phyloP scores from a whole-genome alignment of 1,284 basidiomycete species.

The Trametes versicolor region DNA sequence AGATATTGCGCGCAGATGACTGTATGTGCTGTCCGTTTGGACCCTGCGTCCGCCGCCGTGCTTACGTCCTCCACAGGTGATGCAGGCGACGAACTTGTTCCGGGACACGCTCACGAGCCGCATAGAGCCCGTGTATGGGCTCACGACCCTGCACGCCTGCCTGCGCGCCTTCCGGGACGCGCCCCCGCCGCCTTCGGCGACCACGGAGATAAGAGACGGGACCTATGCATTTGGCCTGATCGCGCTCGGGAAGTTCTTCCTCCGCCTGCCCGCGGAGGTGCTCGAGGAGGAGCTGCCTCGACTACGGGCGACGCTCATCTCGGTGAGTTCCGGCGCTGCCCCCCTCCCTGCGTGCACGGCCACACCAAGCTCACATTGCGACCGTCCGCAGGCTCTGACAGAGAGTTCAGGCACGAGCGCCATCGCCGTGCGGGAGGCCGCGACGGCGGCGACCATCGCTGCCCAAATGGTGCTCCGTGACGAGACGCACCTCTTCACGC shows the following conservation, averaged over 20 bases:
- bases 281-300: conserved; percentile 87
- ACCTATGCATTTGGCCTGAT: conserved; percentile 85
- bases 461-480: conserved; percentile 82
- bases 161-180: conserved; percentile 69
- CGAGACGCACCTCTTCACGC: conserved; percentile 80
- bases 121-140: conserved; percentile 83
- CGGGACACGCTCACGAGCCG: conserved; percentile 75
- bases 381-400: conserved; percentile 66
- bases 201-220: conserved; percentile 62
- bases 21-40: conserved; percentile 53
- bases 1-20: conserved; percentile 75
- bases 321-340: conserved; percentile 54
- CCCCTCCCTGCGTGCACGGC: neutral
- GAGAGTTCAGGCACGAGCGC: conserved; percentile 60
- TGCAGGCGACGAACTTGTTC: conserved; percentile 82
- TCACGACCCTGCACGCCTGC: conserved; percentile 81
- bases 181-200: conserved; percentile 51
- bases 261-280: conserved; percentile 81
- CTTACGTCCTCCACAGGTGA: conserved; percentile 57
- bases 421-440: conserved; percentile 82
- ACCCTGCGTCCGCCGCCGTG: conserved; percentile 21
- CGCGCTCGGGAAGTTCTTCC: conserved; percentile 81
- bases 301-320: conserved; percentile 71
- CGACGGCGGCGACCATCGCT: conserved; percentile 81
- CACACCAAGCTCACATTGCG: conserved; percentile 18